These are phyloP conservation scores for Pisolithus microcarpus DNA, from an alignment of 768 basidiomycete genomes.

Conservation along the genomic window DNA sequence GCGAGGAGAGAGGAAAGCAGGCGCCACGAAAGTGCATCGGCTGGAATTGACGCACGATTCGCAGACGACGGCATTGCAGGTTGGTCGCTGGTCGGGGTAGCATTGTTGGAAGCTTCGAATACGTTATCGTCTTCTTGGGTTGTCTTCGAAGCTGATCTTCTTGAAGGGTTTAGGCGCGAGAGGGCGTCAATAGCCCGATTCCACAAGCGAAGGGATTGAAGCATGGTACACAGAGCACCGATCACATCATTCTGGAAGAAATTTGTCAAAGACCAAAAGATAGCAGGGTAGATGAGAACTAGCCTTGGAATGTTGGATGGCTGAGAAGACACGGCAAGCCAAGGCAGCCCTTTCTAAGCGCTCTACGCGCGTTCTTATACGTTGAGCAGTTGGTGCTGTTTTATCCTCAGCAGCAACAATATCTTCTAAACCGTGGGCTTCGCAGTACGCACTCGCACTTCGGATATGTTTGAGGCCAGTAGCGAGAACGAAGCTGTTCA, in stretches of 20 bases:
- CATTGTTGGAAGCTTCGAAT: slow-evolving; percentile 42
- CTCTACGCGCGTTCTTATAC: slow-evolving; percentile 52
- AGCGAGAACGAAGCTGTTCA: not conserved
- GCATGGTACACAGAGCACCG: slow-evolving; percentile 46
- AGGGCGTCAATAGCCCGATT: slow-evolving; percentile 71
- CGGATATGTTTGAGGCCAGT: not conserved
- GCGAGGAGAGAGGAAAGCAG: slow-evolving; percentile 64
- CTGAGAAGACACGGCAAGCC: slow-evolving; percentile 62
- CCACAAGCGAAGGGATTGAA: slow-evolving; percentile 73
- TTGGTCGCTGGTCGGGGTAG: slow-evolving; percentile 33
- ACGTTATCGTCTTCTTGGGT: slow-evolving; percentile 42
- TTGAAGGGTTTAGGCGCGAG: slow-evolving; percentile 45
- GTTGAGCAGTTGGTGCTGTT: slow-evolving; percentile 41
- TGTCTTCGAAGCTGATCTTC: slow-evolving; percentile 17
- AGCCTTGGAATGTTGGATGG: slow-evolving; percentile 60
- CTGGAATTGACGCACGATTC: slow-evolving; percentile 20
- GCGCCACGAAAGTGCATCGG: slow-evolving; percentile 67
- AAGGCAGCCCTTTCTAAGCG: slow-evolving; percentile 63
- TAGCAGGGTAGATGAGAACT: slow-evolving; percentile 3
- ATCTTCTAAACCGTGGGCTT: slow-evolving; percentile 47
- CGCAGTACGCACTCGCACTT: slow-evolving; percentile 50
- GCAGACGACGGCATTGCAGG: slow-evolving; percentile 10
- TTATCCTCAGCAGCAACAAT: slow-evolving; percentile 38
- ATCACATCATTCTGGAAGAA: slow-evolving; percentile 52
- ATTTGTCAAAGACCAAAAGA: not conserved